phyloP scores from a whole-genome alignment of 768 basidiomycete genomes.

The Tricholomella constricta region DNA sequence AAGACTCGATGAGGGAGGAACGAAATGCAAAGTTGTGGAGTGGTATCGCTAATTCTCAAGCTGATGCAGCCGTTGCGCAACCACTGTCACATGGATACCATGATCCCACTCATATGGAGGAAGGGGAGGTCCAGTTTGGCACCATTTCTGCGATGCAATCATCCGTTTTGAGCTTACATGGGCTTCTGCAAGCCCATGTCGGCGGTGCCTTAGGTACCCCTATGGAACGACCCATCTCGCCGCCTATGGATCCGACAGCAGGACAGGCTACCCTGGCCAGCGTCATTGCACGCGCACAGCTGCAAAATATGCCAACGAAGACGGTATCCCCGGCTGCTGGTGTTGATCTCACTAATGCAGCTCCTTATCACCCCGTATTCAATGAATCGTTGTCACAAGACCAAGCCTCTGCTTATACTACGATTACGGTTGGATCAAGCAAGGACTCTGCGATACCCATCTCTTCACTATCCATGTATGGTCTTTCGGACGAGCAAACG shows the following conservation, averaged over 20 bases:
- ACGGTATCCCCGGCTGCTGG: neutral
- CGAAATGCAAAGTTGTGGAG: constrained; percentile 66
- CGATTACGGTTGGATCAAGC: neutral
- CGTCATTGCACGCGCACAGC: constrained; percentile 71
- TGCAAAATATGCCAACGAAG: constrained; percentile 39
- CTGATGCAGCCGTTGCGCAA: constrained; percentile 25
- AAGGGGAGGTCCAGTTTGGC: constrained; percentile 58
- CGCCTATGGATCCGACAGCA: constrained; percentile 45
- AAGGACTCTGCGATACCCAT: constrained; percentile 21
- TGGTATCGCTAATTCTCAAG: constrained; percentile 51
- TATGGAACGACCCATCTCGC: constrained; percentile 27
- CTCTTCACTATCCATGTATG: constrained; percentile 62
- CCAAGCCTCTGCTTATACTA: neutral
- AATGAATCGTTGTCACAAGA: neutral
- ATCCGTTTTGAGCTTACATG: constrained; percentile 55
- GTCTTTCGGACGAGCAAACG: constrained; percentile 73
- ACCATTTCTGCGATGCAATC: constrained; percentile 53
- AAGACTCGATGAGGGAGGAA: constrained; percentile 54
- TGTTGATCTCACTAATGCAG: neutral
- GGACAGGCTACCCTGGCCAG: constrained; percentile 73
- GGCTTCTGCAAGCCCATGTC: constrained; percentile 58
- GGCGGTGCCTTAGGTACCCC: constrained; percentile 53
- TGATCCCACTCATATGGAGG: constrained; percentile 45
- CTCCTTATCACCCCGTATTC: neutral
- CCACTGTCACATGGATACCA: constrained; percentile 22